Base-by-base conservation (phyloP, 192 early-diverging fungal genomes). In the Gonapodya prolifera region DNA sequence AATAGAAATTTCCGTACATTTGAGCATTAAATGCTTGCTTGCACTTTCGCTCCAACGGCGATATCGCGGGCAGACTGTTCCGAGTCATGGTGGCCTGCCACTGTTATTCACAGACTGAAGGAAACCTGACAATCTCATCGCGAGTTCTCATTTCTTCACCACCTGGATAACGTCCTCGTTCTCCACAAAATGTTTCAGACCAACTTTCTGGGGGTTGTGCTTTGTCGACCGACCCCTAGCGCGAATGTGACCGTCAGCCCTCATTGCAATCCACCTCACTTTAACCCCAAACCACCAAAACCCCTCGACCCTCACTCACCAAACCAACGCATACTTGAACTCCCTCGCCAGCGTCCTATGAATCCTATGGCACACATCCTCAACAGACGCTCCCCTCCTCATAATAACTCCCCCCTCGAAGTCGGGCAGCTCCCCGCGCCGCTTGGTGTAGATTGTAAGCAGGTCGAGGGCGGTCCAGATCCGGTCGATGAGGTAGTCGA, bases 241-340 rank as follows among this genome's bases (percentile, higher is more conserved):
- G 30, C n/a, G 75, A 35, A 35, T 33, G 34, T 1, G 76, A 1
- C 1, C 18, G 70, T 1, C 29, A 1, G 31, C 23, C 33, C 2
- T 2, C 16, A 45, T n/a, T 17, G 1, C 32, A 1, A 13, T 29
- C 45, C 30, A 82, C 70, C 35, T 35, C 0, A 81, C 79, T 31
- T 18, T 16, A 70, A 31, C 33, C 29, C 31, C 30, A 75, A 33
- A 0, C 13, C 16, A 34, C 33, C n/a, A 33, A n/a, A 71, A 81
- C 85, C 87, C n/a, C 0, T 35, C 34, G 29, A 18, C 45, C 31
- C 35, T 70, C 2, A 35, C 45, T 34, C 76, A 32, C 97, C 97
- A 99, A 16, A 99, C 95, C 35, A 99, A 85, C 0, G 97, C 97
- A 82, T 94, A 98, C 85, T 92, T 92, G 87, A 99, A 97, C 69